Conservation (phyloP, 2,329 filamentous ascomycete species). For the Fusarium stilboides region DNA sequence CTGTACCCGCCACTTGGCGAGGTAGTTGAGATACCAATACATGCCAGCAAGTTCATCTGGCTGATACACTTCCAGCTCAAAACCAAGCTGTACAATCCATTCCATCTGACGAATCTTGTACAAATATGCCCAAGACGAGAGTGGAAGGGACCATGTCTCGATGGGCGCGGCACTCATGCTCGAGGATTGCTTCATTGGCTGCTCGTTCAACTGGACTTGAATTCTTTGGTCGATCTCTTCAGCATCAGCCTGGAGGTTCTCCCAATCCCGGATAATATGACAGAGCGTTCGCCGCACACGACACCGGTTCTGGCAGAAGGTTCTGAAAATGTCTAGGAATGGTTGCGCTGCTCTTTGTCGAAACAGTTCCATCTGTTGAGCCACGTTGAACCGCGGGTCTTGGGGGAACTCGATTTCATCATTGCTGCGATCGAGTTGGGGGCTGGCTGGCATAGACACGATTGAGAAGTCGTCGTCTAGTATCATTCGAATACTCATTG, state of each 20-base stretch:
- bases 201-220: slow-evolving; percentile 72
- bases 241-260: slow-evolving; percentile 84
- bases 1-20: slow-evolving; percentile 76
- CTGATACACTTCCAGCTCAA: slow-evolving; percentile 93
- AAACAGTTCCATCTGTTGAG: slow-evolving; percentile 80
- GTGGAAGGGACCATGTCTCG: slow-evolving; percentile 76
- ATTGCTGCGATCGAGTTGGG: slow-evolving; percentile 79
- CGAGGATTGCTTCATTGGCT: slow-evolving; percentile 67
- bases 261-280: slow-evolving; percentile 87
- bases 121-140: slow-evolving; percentile 91
- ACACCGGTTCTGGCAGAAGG: slow-evolving; percentile 90
- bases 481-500: slow-evolving; percentile 79
- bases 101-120: slow-evolving; percentile 93
- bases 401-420: slow-evolving; percentile 82
- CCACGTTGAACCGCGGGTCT: slow-evolving; percentile 81
- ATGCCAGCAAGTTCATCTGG: slow-evolving; percentile 87
- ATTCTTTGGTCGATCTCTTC: slow-evolving; percentile 82
- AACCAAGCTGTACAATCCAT: slow-evolving; percentile 90
- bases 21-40: slow-evolving; percentile 90
- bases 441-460: slow-evolving; percentile 79
- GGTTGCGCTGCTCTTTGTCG: slow-evolving; percentile 74
- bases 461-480: slow-evolving; percentile 87
- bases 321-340: slow-evolving; percentile 87
- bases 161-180: slow-evolving; percentile 55
- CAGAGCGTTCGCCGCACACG: slow-evolving; percentile 90